Evolutionary conservation across 441 rosid species (phyloP).

Genomic region (Erodium chrysanthum): DNA sequence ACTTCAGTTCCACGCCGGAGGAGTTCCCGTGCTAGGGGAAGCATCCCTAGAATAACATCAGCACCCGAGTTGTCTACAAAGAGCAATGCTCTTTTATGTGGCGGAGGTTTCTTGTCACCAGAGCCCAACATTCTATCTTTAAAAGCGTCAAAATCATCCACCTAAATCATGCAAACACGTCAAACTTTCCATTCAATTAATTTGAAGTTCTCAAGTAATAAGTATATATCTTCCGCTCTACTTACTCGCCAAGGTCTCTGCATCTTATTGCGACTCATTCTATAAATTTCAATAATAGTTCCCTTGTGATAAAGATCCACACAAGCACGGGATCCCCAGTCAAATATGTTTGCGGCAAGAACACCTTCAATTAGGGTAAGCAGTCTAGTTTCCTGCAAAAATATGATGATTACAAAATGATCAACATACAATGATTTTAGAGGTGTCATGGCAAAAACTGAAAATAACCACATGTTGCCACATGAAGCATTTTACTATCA

Average conservation of each 20-base stretch:
- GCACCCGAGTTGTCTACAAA: slow-evolving; percentile 99
- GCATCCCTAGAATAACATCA: slow-evolving; percentile 90
- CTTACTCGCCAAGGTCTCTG: slow-evolving; percentile 94
- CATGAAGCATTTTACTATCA: background rate
- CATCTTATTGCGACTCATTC: slow-evolving; percentile 99
- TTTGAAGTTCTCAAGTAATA: slow-evolving; percentile 7
- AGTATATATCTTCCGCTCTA: slow-evolving; percentile 23
- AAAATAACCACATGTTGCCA: slow-evolving; percentile 1
- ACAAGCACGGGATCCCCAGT: slow-evolving; percentile 99
- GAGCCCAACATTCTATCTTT: slow-evolving; percentile 80
- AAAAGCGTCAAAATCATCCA: slow-evolving; percentile 85
- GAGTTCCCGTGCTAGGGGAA: slow-evolving; percentile 92
- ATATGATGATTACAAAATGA: slow-evolving; percentile 11
- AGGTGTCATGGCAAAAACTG: background rate
- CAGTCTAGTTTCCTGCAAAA: slow-evolving; percentile 71
- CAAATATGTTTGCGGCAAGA: slow-evolving; percentile 96
- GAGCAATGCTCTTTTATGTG: slow-evolving; percentile 85
- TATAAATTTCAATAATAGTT: slow-evolving; percentile 88
- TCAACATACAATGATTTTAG: background rate
- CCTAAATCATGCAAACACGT: slow-evolving; percentile 33
- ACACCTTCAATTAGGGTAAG: slow-evolving; percentile 89
- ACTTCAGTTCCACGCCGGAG: slow-evolving; percentile 95
- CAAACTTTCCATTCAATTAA: slow-evolving; percentile 8
- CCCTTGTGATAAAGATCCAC: slow-evolving; percentile 97
- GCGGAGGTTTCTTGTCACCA: slow-evolving; percentile 46